These are phyloP conservation scores for Secale cereale DNA, from an alignment of 176 grass and related monocot genomes.

Conservation along the genomic window DNA sequence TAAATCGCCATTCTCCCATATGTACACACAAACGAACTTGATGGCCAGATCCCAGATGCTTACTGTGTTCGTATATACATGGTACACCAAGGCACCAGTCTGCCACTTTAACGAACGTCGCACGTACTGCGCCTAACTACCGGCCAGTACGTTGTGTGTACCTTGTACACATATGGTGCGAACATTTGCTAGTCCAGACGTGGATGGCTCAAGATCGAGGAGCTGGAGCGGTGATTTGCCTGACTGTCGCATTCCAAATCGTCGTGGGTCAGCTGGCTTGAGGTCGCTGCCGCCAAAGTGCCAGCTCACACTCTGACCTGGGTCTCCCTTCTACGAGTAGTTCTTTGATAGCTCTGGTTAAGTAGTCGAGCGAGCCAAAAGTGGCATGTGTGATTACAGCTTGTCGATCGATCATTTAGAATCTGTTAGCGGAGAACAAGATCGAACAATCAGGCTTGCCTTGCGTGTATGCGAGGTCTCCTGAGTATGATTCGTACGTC, in stretches of 20 bases:
- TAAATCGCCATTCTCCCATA: background rate
- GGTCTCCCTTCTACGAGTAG: background rate
- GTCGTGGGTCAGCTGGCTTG: background rate
- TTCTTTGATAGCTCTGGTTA: background rate
- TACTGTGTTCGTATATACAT: no score
- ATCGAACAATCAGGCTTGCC: no score
- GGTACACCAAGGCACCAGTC: no score
- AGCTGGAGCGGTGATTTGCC: background rate
- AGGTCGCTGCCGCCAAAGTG: background rate
- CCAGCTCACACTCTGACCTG: background rate
- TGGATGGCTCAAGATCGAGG: background rate
- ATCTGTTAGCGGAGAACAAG: background rate
- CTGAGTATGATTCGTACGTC: no score
- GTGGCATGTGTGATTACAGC: background rate
- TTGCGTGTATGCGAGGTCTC: background rate
- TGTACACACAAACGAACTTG: background rate
- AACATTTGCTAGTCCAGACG: background rate
- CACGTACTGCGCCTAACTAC: no score
- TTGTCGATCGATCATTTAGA: background rate
- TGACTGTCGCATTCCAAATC: background rate
- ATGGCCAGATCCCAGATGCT: background rate
- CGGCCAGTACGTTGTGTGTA: no score
- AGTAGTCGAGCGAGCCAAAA: background rate
- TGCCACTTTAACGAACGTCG: no score
- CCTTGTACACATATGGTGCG: background rate